Base-by-base conservation (phyloP, 2,329 filamentous ascomycete species). In the Alternaria sp. region DNA sequence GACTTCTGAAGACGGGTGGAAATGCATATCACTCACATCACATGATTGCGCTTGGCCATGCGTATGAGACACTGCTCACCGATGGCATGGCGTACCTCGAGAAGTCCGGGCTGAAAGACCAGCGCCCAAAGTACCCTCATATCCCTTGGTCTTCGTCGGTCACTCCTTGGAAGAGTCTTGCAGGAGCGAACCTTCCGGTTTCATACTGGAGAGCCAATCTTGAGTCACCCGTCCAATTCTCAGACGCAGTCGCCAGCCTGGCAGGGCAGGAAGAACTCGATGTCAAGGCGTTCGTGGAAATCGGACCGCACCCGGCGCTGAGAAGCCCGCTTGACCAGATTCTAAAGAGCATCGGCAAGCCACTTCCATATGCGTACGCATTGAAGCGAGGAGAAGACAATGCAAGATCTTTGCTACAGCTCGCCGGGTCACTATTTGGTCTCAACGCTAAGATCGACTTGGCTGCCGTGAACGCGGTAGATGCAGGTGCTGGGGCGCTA, bases 281-380 rank as follows among this genome's bases (percentile, higher is more conserved):
- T 26, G 15, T 61, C 10, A 6, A 37, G 10, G 12, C 30, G 11
- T 8, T 70, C 3, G 45, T 73, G n/a, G 71, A 73, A 49, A 58
- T 71, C 14, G 71, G 71, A 5, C 79, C 79, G 5, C 78, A 80
- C 46, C 5, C 82, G 0, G 79, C 82, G 4, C 75, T 86, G 2
- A 80, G 79, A 60, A 75, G 77, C 0, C 83, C 84, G 0, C 74
- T 78, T 0, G 71, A 61, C 1, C 76, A 83, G 58, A 82, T 75
- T 1, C 70, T 82, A 25, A 71, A 76, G 26, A 54, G 49, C 10
- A 53, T 44, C 10, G 41, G 41, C 41, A 44, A 44, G n/a, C 41
- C n/a, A 44, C 18, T 44, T 18, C n/a, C 55, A 11, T 30, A 37
- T 15, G n/a, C 7, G 11, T 12, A 28, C 5, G 37, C 26, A 1